Base-by-base conservation (phyloP, 352 stramenopile genomes). In the Phytophthora crassamura region DNA sequence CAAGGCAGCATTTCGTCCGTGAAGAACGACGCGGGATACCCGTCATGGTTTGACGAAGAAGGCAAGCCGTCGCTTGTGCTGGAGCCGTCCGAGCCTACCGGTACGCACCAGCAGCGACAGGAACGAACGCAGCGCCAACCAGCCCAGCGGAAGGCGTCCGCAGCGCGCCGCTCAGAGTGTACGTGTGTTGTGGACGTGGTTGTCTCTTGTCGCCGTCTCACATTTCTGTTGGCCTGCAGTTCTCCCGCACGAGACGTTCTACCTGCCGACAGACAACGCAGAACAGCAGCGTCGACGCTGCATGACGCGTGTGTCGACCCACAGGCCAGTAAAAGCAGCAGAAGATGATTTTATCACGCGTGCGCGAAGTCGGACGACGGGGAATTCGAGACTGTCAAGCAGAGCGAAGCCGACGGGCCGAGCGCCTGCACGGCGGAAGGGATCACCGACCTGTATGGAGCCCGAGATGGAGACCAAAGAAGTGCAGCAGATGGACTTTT, bases 21-120 rank as follows among this genome's bases (percentile, higher is more conserved):
- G 11, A 58, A 46, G 11, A 16, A 58, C n/a, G 60, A 39, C 32
- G 59, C 67, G 1, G 56, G 63, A 15, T 40, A 62, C 35, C 51
- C 64, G 1, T 64, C 59, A 18, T 66, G 58, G 54, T 67, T 65
- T 30, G 59, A 74, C 12, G 64, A 68, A 22, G 45, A 66, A 62
- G 52, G 28, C 18, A 69, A 72, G 22, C 28, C 59, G 30, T 64
- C 56, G 28, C 16, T 51, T 16, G 43, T 41, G 32, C 38, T 59
- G 7, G 56, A 49, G 25, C 63, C 33, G 10, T 4, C 25, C 25
- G 25, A 25, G 42, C 55, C 30, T n/a, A n/a, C n/a, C n/a, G n/a
- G n/a, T 15, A 14, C n/a, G 25, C n/a, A 50, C 15, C 35, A 38
- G 14, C 34, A 57, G 28, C 22, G 34, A 28, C 20, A 32, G 8